Conservation (phyloP, 192 early-diverging fungal genomes). For the Mortierella antarctica region DNA sequence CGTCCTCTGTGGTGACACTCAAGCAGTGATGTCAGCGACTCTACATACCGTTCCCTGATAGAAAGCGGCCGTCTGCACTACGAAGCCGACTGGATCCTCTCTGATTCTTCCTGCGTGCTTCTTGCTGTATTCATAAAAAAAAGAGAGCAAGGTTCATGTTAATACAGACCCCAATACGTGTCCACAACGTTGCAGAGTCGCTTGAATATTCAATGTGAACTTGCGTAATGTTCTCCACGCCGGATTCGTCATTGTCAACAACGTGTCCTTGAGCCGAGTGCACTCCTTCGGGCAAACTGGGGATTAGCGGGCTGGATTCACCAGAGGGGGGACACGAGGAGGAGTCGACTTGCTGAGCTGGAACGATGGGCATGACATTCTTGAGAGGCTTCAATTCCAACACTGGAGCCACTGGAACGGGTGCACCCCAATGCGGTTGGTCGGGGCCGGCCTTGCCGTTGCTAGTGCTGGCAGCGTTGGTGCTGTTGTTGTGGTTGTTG, state of each 20-base stretch:
- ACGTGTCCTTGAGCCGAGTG: background rate
- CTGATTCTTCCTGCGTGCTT: slow-evolving; percentile 66
- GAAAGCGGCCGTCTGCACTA: slow-evolving; percentile 65
- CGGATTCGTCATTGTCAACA: slow-evolving; percentile 47
- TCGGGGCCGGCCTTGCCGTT: background rate
- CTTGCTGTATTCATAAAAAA: slow-evolving; percentile 20
- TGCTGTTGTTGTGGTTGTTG: slow-evolving; percentile 1
- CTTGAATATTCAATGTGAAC: background rate
- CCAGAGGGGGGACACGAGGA: slow-evolving; percentile 32
- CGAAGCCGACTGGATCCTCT: slow-evolving; percentile 78
- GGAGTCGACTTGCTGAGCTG: slow-evolving; percentile 43
- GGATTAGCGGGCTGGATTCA: slow-evolving; percentile 10
- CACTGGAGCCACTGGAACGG: background rate
- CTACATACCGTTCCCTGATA: slow-evolving; percentile 68
- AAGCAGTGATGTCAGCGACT: no score
- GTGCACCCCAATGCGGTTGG: background rate
- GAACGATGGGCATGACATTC: slow-evolving; percentile 53
- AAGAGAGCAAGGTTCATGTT: slow-evolving; percentile 2
- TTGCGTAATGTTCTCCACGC: slow-evolving; percentile 53
- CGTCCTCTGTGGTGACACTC: background rate
- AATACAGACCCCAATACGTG: background rate
- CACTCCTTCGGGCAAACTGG: background rate
- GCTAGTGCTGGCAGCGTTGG: background rate
- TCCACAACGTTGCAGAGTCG: background rate
- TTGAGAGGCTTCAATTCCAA: slow-evolving; percentile 44